phyloP scores from a whole-genome alignment of 2,329 filamentous ascomycete species.

The Cladosporium sp. region DNA sequence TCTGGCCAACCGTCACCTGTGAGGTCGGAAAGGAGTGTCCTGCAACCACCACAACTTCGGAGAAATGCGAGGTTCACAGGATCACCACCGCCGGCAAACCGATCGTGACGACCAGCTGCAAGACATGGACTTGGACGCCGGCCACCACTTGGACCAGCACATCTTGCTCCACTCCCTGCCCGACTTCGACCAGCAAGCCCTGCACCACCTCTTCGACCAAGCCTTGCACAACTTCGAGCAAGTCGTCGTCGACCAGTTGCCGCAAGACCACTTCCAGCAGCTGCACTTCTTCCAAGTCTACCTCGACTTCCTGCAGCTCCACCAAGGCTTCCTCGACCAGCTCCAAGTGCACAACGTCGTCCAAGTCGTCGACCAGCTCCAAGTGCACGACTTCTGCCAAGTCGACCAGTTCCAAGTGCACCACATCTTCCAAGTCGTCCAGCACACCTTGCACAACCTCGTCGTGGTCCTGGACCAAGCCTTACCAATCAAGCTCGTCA shows the following conservation, averaged over 20 bases:
- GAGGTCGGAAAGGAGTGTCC: neutral
- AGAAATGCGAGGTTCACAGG: neutral
- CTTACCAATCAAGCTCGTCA: constrained; percentile 1
- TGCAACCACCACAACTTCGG: constrained; percentile 5
- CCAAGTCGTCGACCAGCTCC: neutral
- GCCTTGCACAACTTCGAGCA: neutral
- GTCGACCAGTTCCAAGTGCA: constrained; percentile 2
- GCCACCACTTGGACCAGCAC: constrained; percentile 11
- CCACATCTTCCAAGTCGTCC: neutral
- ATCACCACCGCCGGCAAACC: constrained; percentile 7
- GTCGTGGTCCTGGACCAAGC: neutral
- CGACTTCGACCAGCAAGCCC: constrained; percentile 6
- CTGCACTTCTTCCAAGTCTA: neutral
- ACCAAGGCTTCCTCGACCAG: constrained; percentile 8
- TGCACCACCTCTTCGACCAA: neutral
- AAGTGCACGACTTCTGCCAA: constrained; percentile 6
- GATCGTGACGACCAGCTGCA: constrained; percentile 13
- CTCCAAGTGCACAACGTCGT: neutral
- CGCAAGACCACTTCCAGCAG: constrained; percentile 4
- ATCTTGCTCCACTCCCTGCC: neutral
- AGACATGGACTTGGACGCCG: constrained; percentile 12
- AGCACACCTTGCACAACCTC: constrained; percentile 5
- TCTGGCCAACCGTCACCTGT: constrained; percentile 5
- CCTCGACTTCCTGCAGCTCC: constrained; percentile 5
- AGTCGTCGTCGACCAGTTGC: constrained; percentile 2